Evolutionary conservation across 441 rosid genomes (phyloP), one percentile per base, ranked within the genome.

Genomic region (Flueggea neowawraea): DNA sequence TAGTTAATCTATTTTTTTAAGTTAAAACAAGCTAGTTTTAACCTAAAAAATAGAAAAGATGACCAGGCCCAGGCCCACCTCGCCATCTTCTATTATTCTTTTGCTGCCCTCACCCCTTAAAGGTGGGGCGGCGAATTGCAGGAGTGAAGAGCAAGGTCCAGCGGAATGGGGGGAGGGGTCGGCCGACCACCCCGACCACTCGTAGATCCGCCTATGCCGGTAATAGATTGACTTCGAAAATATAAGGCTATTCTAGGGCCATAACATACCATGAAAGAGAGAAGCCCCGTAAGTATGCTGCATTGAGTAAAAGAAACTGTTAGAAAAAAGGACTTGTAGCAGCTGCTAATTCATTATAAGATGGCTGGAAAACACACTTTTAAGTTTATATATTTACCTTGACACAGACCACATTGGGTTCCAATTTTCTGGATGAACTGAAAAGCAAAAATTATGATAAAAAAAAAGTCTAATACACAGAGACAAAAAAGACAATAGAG

Each of bases 401-500:
- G 98, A 89, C 33, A 86, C 96, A 64, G 99, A 95, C 98, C 99
- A 95, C 98, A 95, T 95, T 3, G 99, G 99, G 62, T 95, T 95
- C 99, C 99, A 95, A 84, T 86, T 91, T 82, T 95, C 99, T 28
- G 99, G 99, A 77, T 95, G 99, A 82, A 88, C 99, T 95, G 78
- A 54, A 78, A 70, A 63, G 70, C 36, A 64, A 54, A 13, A 65
- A 3, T 47, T 47, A 68, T 54, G 36, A 41, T 41, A 31, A 67
- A 64, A 41, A 49, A 70, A 62, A 2, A n/a, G n/a, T 52, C 49
- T 17, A 51, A 59, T 39, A 53, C 39, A 16, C 31, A 47, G 10
- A 28, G 5, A 31, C 17, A 17, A 55, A 14, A 47, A 47, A 47
- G 12, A 4, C 7, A 47, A 47, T 47, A 47, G 6, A 36, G 6